Base-by-base conservation (phyloP, 2,329 filamentous ascomycete genomes). In the Mollisiaceae sp. region DNA sequence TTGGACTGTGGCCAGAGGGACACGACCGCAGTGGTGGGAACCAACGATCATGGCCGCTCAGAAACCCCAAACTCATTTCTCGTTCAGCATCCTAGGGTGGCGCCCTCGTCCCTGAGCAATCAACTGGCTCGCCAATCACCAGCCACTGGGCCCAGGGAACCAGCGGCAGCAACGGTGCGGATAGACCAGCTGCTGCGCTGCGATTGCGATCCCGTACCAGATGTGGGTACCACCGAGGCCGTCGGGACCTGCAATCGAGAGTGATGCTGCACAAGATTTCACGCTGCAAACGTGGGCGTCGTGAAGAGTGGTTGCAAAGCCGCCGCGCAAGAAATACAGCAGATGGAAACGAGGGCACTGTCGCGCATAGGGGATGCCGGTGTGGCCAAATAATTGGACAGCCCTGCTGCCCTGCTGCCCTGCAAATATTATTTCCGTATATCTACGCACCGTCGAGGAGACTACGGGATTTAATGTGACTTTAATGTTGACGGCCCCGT, bases 381-480 rank as follows among this genome's bases (percentile, higher is more conserved):
- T 14, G 24, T 15, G 24, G 24, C 22, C 27, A 32, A 36, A 55
- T 55, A 55, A 64, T 64, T 64, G 62, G 58, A 58, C 59, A 61
- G 63, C 63, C 63, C 27, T 32, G 27, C 27, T 32, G 27, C 27
- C 27, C 27, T 32, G 27, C 27, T 32, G 27, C 27, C 27, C 55
- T 65, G 63, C 63, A 57, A 62, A 22, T 60, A 65, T 65, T 39
- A 32, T 47, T 32, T 22, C 43, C n/a, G 8, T 18, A 18, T 14
- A 6, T 24, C 18, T n/a, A 22, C 27, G n/a, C 43, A 45, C 8
- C 43, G 15, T 41, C 38, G 12, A 41, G 38, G 2, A 12, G n/a
- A 24, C 45, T 22, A 50, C 45, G 45, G 45, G 11, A 45, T n/a
- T 45, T 45, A 45, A 12, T 45, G 8, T 11, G 9, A 45, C 43